Percentiles rank a stretch among this genome's conserved stretches.
Evolutionary conservation across 306 rosid genomes (phyloP).

Genomic region (Trifolium fragiferum): DNA sequence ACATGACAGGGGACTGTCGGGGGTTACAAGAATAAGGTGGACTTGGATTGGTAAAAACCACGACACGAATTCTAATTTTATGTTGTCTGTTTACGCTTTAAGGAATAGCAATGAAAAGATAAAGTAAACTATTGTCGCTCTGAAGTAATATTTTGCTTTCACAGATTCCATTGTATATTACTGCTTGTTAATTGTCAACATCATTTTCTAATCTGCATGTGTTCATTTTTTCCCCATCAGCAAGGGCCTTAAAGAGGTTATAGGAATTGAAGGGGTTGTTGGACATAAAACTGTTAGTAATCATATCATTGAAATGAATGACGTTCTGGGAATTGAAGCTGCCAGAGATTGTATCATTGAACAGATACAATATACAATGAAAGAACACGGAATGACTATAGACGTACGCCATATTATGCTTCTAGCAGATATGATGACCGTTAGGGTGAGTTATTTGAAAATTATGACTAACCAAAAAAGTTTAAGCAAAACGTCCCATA

Average conservation of each 20-base stretch:
- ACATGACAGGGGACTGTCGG: conserved; percentile 10
- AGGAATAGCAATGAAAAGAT: conserved; percentile 5
- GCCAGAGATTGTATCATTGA: conserved; percentile 81
- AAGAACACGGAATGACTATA: conserved; percentile 81
- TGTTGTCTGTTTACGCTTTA: background rate
- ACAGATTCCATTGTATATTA: conserved; percentile 17
- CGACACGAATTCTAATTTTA: conserved; percentile 11
- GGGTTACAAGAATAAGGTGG: conserved; percentile 14
- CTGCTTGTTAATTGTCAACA: conserved; percentile 13
- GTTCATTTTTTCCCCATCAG: conserved; percentile 42
- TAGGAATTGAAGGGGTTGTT: conserved; percentile 85
- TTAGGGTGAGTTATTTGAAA: conserved; percentile 65
- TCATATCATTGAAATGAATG: conserved; percentile 77
- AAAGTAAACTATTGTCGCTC: background rate
- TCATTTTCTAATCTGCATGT: conserved; percentile 7
- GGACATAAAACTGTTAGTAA: conserved; percentile 74
- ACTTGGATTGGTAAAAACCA: conserved; percentile 15
- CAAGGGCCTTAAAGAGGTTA: conserved; percentile 73
- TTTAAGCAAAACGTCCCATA: background rate
- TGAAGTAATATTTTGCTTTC: conserved; percentile 28
- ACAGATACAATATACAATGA: conserved; percentile 80
- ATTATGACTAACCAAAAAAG: conserved; percentile 24
- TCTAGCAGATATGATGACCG: conserved; percentile 93
- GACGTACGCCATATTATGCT: conserved; percentile 96
- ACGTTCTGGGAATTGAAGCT: conserved; percentile 89